These are phyloP conservation scores for Urtica urens DNA, from an alignment of 306 rosid genomes.

Conservation along the genomic window DNA sequence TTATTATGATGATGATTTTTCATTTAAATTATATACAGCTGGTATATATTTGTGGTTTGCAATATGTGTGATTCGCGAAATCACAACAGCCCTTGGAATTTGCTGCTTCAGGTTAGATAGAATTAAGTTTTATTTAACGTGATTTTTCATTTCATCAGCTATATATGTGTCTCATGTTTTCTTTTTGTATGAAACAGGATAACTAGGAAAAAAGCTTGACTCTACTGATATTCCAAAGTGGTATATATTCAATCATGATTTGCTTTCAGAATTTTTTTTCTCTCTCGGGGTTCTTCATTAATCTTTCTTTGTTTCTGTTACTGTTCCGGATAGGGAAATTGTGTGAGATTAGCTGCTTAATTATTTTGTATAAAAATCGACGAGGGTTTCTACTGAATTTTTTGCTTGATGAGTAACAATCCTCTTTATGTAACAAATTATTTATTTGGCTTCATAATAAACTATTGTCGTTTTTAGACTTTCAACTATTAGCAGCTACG, in stretches of 20 bases:
- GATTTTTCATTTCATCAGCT: neutral
- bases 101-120: conserved; percentile 76
- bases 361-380: neutral
- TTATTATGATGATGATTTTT: neutral
- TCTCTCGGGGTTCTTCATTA: neutral
- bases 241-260: neutral
- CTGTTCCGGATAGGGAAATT: neutral
- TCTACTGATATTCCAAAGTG: neutral
- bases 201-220: neutral
- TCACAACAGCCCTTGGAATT: conserved; percentile 75
- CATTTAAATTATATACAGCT: conserved; percentile 29
- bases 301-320: neutral
- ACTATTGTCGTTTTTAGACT: neutral
- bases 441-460: neutral
- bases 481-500: no score
- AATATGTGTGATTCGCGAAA: conserved; percentile 65
- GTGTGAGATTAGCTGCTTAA: neutral
- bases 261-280: neutral
- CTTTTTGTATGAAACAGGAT: neutral
- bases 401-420: neutral
- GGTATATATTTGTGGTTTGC: conserved; percentile 77
- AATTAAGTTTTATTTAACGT: neutral
- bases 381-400: neutral
- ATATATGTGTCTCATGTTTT: neutral
- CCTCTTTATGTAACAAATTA: neutral